Evolutionary conservation across 148 eudicot genomes (phyloP).

Genomic region (Pouteria glomerata): DNA sequence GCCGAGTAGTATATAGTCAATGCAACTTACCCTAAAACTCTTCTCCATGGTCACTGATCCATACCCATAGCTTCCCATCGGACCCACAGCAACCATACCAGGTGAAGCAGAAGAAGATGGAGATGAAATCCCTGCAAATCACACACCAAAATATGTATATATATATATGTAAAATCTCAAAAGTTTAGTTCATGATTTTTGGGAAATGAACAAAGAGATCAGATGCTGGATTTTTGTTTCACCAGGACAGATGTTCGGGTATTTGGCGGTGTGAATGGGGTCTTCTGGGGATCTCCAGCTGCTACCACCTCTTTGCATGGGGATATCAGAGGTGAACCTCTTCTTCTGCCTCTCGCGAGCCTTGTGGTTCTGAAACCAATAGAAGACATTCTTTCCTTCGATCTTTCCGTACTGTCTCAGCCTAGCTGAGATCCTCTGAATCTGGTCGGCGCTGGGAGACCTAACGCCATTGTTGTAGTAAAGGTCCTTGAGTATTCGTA

Average conservation of each 20-base stretch:
- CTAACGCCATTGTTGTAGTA: constrained; percentile 90
- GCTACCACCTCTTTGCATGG: background rate
- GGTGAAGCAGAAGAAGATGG: constrained; percentile 40
- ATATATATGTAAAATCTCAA: background rate
- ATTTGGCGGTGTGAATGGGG: constrained; percentile 24
- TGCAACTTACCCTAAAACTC: constrained; percentile 53
- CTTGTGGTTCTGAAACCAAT: constrained; percentile 98
- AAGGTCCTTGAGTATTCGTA: constrained; percentile 86
- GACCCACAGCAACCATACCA: constrained; percentile 47
- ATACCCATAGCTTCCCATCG: constrained; percentile 58
- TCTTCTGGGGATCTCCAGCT: constrained; percentile 17
- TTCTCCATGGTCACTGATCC: constrained; percentile 82
- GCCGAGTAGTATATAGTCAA: too few species aligned
- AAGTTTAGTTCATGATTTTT: too few species aligned
- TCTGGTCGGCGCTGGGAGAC: constrained; percentile 86
- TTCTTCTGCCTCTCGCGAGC: constrained; percentile 98
- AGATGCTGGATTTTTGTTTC: background rate
- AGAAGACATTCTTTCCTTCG: constrained; percentile 95
- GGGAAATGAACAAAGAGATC: background rate
- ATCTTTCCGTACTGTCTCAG: constrained; percentile 93
- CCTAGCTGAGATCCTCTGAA: constrained; percentile 79
- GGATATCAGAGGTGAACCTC: constrained; percentile 38
- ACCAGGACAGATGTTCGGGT: constrained; percentile 31
- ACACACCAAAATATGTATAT: background rate
- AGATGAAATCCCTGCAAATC: constrained; percentile 31